phyloP scores from a whole-genome alignment of 2,329 filamentous ascomycete species.

The Paraphaeosphaeria minitans region DNA sequence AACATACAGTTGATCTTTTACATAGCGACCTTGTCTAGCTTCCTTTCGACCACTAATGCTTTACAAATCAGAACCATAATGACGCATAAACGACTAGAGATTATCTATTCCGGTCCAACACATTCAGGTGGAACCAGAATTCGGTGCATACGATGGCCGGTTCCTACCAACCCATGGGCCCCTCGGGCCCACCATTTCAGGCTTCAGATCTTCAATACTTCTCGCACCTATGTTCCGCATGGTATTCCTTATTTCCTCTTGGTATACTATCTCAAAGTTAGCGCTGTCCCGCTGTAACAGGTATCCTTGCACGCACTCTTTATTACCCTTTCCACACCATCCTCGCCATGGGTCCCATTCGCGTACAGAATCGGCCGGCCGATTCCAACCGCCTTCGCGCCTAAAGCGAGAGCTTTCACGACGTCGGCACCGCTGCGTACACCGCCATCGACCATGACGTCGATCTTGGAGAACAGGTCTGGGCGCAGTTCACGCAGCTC shows the following conservation, averaged over 20 bases:
- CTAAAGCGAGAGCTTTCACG: conserved; percentile 69
- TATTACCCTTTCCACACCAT: background rate
- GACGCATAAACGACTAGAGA: background rate
- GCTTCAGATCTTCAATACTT: conserved; percentile 4
- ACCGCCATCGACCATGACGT: conserved; percentile 69
- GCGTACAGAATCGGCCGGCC: conserved; percentile 64
- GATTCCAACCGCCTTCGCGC: conserved; percentile 66
- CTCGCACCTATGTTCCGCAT: conserved; percentile 8
- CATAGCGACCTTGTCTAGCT: too few relatives aligned
- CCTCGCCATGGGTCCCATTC: background rate
- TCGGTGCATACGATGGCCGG: conserved; percentile 1
- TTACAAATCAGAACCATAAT: background rate
- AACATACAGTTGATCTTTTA: too few relatives aligned
- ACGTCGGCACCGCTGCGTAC: conserved; percentile 68
- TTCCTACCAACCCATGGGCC: conserved; percentile 9
- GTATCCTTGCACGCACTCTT: background rate
- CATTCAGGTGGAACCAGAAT: background rate
- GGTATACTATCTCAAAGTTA: background rate
- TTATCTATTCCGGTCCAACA: background rate
- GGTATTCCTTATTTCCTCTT: conserved; percentile 8
- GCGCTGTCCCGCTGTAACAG: background rate
- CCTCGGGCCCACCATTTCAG: conserved; percentile 6
- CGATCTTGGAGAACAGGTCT: conserved; percentile 63
- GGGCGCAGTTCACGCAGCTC: conserved; percentile 68
- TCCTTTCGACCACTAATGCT: background rate